Base-by-base conservation (phyloP, 305 asterid genomes). In the Fraxinus nigra region DNA sequence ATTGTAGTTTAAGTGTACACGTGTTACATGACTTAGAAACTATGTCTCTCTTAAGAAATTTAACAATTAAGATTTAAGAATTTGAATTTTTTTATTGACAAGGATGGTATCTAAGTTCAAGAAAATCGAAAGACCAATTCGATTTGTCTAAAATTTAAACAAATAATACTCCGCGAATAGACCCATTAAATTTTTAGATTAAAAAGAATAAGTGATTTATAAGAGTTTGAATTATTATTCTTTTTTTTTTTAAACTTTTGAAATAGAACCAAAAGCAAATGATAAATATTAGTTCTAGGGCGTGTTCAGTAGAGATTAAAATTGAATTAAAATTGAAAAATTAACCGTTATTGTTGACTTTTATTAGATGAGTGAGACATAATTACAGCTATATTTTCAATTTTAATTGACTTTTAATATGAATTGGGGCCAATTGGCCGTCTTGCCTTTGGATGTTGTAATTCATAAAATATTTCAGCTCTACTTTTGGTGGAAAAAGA, bases 1-100 rank as follows among this genome's bases (percentile, higher is more conserved):
- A 18, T 40, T 78, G 61, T 0, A 35, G 46, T 46, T 33, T 6
- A 72, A 83, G 86, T 20, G 1, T 22, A 83, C 84, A 80, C 84
- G 84, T 82, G 79, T 82, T 72, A 20, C 67, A 75, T 78, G 34
- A 38, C 32, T 72, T 37, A 5, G n/a, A 43, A 43, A 38, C 13
- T 9, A 9, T 8, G 48, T 40, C 56, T 46, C 5, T 46, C 3
- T 46, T 13, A 46, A 46, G n/a, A 46, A 46, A 46, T 8, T 24
- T 9, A 26, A 63, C 7, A 7, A 18, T 40, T 46, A 13, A 46
- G 18, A 46, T 11, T 18, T 5, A 59, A 59, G 22, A n/a, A 11
- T n/a, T 6, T 59, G 30, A 59, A 59, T 4, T 59, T 0, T 59
- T 59, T 6, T 20, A 7, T 0, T 1, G 2, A 51, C 8, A 20